Evolutionary conservation across 768 basidiomycete species (phyloP), one percentile per base, ranked within the genome.

Genomic region (Lepiota brunneoincarnata): DNA sequence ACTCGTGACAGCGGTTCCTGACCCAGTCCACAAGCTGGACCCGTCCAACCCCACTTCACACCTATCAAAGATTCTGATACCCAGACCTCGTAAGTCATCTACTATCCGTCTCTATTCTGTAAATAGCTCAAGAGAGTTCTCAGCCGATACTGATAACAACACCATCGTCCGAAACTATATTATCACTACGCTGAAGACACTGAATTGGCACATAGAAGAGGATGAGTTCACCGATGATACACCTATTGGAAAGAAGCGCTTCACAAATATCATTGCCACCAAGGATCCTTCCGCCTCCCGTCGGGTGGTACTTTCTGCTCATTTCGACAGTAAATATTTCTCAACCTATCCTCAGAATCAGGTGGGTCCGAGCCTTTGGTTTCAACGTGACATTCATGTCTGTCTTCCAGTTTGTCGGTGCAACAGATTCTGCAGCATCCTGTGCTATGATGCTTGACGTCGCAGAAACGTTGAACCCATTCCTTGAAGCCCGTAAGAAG

Each of bases 391-490:
- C 54, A 49, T 17, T 56, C 7, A 60, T 37, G 40, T 37, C 35
- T 23, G 50, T 46, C n/a, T 39, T 18, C 12, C 70, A 98, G 91
- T 99, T 99, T 67, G 75, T 99, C 63, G 97, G 97, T 31, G 97
- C 97, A 7, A 98, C 94, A 9, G 97, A 99, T 67, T 97, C 94
- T 0, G 97, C 95, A 5, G 93, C 92, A 31, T 86, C 97, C 2
- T 98, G 95, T 60, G 93, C 94, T 3, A 86, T 98, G 71, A 80
- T 99, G 75, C 81, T 98, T 24, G 94, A 98, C 69, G 73, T 98
- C 14, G 97, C 94, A 0, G 90, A 94, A 69, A 72, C 88, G 4
- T 71, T 98, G 36, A 82, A 90, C 56, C 84, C 83, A 0, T 71
- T 95, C 37, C 69, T 98, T 15, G 77, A 88, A 31, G 72, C 76